phyloP scores from a whole-genome alignment of 2,329 filamentous ascomycete genomes.

The Didymella lethalis region DNA sequence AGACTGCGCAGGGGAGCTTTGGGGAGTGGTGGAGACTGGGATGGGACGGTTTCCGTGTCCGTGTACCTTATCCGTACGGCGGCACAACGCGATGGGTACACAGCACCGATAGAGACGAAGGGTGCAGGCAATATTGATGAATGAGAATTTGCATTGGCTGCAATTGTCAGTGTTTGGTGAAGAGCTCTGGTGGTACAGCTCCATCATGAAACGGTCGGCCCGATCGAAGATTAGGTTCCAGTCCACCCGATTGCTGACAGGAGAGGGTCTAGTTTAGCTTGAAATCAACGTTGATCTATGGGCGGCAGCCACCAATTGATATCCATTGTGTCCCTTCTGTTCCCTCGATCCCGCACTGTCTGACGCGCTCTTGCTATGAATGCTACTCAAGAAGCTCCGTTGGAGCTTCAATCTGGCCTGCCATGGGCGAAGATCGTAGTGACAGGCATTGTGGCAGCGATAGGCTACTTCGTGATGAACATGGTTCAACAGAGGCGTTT shows the following conservation, averaged over 20 bases:
- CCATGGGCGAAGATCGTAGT: conserved; percentile 28
- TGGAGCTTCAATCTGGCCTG: conserved; percentile 10
- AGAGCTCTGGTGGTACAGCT: neutral
- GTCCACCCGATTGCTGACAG: conserved; percentile 9
- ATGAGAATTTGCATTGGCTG: neutral
- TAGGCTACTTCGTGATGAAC: conserved; percentile 30
- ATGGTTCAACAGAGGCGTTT: conserved; percentile 34
- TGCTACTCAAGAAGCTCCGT: neutral
- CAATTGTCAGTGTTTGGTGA: neutral
- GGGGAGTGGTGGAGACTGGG: neutral
- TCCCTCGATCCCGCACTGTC: neutral
- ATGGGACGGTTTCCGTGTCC: neutral
- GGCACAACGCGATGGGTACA: neutral
- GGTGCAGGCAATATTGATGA: neutral
- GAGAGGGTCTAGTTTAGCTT: conserved; percentile 3
- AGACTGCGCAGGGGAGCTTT: neutral
- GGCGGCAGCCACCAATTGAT: neutral
- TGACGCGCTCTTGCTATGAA: conserved; percentile 1
- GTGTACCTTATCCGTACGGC: neutral
- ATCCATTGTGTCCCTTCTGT: neutral
- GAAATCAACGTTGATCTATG: neutral
- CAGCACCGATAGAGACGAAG: neutral
- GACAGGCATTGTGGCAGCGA: conserved; percentile 20
- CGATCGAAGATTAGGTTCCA: neutral
- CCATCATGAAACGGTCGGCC: neutral